Evolutionary conservation across 768 basidiomycete species (phyloP).

Genomic region (Porpolomopsis calyptriformis): DNA sequence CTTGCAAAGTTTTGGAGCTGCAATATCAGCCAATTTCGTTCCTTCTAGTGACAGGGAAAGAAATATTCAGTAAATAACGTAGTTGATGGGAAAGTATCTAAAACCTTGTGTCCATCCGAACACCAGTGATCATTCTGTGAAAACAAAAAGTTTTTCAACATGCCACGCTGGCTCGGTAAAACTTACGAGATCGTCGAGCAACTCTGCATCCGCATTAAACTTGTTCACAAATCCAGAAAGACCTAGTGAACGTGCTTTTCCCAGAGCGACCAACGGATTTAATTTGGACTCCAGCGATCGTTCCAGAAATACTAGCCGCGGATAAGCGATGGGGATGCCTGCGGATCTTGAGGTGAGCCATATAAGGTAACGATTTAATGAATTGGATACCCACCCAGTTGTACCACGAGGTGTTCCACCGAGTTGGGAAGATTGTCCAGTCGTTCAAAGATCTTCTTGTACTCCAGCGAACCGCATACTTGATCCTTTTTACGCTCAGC

Average conservation of each 20-base stretch:
- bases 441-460: slow-evolving; percentile 59
- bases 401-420: slow-evolving; percentile 77
- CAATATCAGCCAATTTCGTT: slow-evolving; percentile 82
- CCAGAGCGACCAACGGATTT: slow-evolving; percentile 75
- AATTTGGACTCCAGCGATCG: slow-evolving; percentile 65
- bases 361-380: background rate
- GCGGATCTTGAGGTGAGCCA: background rate
- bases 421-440: slow-evolving; percentile 47
- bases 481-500: slow-evolving; percentile 77
- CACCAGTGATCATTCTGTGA: slow-evolving; percentile 88
- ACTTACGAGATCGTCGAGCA: slow-evolving; percentile 79
- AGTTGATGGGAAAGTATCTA: slow-evolving; percentile 3
- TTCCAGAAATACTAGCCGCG: slow-evolving; percentile 86
- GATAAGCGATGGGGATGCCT: slow-evolving; percentile 84
- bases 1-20: slow-evolving; percentile 66
- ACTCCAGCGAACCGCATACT: slow-evolving; percentile 68
- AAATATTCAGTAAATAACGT: slow-evolving; percentile 1
- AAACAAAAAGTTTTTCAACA: background rate
- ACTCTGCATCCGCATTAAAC: slow-evolving; percentile 85
- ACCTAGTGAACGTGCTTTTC: slow-evolving; percentile 54
- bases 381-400: slow-evolving; percentile 42
- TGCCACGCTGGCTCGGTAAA: background rate
- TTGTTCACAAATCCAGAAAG: slow-evolving; percentile 77
- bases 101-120: slow-evolving; percentile 64
- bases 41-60: slow-evolving; percentile 43